Conservation (phyloP, 2,329 filamentous ascomycete species). For the Proliferodiscus dingleyae region DNA sequence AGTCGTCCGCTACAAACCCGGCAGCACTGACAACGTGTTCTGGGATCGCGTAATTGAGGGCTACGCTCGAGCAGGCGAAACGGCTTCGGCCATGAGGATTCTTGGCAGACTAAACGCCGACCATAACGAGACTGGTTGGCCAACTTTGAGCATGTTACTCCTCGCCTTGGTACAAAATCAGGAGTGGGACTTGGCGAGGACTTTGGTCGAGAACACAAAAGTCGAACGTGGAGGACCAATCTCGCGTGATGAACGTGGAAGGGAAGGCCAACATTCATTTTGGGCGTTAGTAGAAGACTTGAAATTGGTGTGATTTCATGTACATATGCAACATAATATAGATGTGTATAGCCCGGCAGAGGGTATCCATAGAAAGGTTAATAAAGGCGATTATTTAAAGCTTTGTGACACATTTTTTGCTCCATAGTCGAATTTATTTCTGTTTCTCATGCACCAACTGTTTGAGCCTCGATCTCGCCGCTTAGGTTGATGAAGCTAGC, state of each 20-base stretch:
- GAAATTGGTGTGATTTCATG: slow-evolving; percentile 13
- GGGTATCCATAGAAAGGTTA: too few relatives aligned
- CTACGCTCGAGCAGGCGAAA: slow-evolving; percentile 52
- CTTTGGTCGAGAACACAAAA: slow-evolving; percentile 27
- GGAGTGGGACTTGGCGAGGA: slow-evolving; percentile 29
- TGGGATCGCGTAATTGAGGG: slow-evolving; percentile 68
- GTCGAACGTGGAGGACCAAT: slow-evolving; percentile 22
- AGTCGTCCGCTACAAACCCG: slow-evolving; percentile 34
- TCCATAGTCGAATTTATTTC: too few relatives aligned
- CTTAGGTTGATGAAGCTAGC: too few relatives aligned
- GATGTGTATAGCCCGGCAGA: too few relatives aligned
- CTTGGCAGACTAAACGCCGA: slow-evolving; percentile 40
- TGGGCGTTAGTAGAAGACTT: slow-evolving; percentile 27
- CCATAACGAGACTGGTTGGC: slow-evolving; percentile 23
- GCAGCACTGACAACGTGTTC: slow-evolving; percentile 50
- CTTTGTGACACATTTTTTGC: too few relatives aligned
- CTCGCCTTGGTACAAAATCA: slow-evolving; percentile 26
- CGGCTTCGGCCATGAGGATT: slow-evolving; percentile 43
- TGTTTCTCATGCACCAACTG: too few relatives aligned
- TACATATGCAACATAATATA: background rate
- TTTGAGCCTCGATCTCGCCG: too few relatives aligned
- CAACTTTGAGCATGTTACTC: slow-evolving; percentile 25
- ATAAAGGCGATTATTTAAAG: too few relatives aligned
- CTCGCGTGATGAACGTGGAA: slow-evolving; percentile 16
- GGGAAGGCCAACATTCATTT: slow-evolving; percentile 27